phyloP scores from a whole-genome alignment of 2,329 filamentous ascomycete species.

The Lasiodiplodia sp. region DNA sequence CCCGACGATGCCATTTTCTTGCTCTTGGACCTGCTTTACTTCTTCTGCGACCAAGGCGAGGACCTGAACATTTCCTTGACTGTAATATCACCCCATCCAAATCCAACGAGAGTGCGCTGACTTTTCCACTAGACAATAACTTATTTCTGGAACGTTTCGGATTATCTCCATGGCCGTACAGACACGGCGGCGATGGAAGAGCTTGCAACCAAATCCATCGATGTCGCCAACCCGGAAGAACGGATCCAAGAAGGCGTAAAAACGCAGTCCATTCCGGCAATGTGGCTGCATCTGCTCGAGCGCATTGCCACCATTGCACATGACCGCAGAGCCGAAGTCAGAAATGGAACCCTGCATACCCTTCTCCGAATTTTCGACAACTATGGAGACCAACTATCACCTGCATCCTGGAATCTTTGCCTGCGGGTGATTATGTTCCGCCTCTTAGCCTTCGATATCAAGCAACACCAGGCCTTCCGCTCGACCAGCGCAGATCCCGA shows the following conservation, averaged over 20 bases:
- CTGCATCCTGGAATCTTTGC: conserved; percentile 83
- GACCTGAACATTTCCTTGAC: conserved; percentile 96
- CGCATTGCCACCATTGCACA: conserved; percentile 74
- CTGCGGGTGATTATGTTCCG: conserved; percentile 82
- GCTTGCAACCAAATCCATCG: conserved; percentile 27
- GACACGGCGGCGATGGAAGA: conserved; percentile 46
- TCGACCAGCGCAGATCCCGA: conserved; percentile 33
- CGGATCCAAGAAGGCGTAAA: conserved; percentile 21
- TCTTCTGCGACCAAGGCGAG: conserved; percentile 87
- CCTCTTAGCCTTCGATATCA: conserved; percentile 70
- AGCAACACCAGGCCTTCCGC: conserved; percentile 38
- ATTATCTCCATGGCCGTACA: conserved; percentile 71
- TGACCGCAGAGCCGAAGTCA: conserved; percentile 75
- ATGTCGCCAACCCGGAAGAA: conserved; percentile 11
- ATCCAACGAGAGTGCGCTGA: not conserved
- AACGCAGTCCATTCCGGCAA: conserved; percentile 65
- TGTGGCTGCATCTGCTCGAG: conserved; percentile 81
- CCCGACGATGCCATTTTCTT: conserved; percentile 74
- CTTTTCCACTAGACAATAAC: conserved; percentile 73
- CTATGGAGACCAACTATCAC: conserved; percentile 79
- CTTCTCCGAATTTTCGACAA: conserved; percentile 90
- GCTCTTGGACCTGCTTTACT: conserved; percentile 87
- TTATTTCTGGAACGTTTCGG: conserved; percentile 94
- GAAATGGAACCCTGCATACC: conserved; percentile 90
- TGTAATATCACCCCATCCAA: conserved; percentile 54